These are phyloP conservation scores for Boletus semigastroideus DNA, from an alignment of 1,284 basidiomycete genomes.

Conservation along the genomic window DNA sequence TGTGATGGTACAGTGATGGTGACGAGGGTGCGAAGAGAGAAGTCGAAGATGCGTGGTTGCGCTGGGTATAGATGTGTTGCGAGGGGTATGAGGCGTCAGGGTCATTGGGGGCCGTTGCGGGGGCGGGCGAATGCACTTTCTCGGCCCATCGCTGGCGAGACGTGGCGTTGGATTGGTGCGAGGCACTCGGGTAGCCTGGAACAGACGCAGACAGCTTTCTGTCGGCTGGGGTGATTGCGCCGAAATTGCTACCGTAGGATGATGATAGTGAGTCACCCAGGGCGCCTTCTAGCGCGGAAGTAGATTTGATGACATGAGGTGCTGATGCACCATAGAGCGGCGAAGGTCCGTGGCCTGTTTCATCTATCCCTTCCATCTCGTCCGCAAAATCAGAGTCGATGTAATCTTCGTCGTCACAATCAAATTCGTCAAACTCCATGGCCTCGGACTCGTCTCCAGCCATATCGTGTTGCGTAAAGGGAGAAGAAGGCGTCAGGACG, in stretches of 20 bases:
- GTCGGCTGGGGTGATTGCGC: slow-evolving; percentile 18
- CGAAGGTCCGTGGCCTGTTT: slow-evolving; percentile 9
- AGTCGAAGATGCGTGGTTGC: slow-evolving; percentile 14
- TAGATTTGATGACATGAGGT: slow-evolving; percentile 31
- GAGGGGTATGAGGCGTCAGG: slow-evolving; percentile 17
- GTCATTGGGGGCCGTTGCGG: slow-evolving; percentile 3
- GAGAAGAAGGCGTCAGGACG: slow-evolving; percentile 31
- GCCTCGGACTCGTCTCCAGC: slow-evolving; percentile 10
- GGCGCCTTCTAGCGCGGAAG: slow-evolving; percentile 33
- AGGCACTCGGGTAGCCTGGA: slow-evolving; percentile 29
- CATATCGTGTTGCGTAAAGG: slow-evolving; percentile 22
- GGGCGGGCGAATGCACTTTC: slow-evolving; percentile 13
- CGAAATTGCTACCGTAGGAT: slow-evolving; percentile 5
- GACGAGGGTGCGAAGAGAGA: slow-evolving; percentile 20
- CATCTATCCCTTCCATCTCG: slow-evolving; percentile 33
- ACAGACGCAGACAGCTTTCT: slow-evolving; percentile 33
- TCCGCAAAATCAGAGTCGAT: slow-evolving; percentile 32
- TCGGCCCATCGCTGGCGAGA: slow-evolving; percentile 22
- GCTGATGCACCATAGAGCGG: slow-evolving; percentile 21
- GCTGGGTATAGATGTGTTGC: slow-evolving; percentile 25
- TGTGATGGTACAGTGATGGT: slow-evolving; percentile 22
- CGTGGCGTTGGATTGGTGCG: slow-evolving; percentile 14
- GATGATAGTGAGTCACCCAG: slow-evolving; percentile 26
- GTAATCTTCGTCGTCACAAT: slow-evolving; percentile 34
- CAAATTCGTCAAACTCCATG: slow-evolving; percentile 35